phyloP scores from a whole-genome alignment of 2,329 filamentous ascomycete species.

The Hymenoscyphus repandus region DNA sequence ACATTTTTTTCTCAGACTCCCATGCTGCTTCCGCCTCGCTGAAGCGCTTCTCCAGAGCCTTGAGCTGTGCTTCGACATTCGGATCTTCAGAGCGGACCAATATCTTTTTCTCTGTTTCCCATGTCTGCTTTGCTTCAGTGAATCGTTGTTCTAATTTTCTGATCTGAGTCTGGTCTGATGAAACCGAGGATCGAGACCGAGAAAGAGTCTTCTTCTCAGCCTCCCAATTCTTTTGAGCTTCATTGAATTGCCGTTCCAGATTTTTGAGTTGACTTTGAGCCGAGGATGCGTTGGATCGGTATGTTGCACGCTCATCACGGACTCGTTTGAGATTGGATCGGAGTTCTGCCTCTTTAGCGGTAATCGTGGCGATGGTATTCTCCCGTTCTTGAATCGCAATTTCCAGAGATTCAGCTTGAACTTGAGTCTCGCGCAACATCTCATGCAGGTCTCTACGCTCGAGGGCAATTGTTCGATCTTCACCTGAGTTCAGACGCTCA shows the following conservation, averaged over 20 bases:
- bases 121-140: background rate
- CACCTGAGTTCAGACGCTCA: constrained; percentile 48
- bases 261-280: constrained; percentile 22
- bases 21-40: too few relatives aligned
- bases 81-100: background rate
- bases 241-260: constrained; percentile 35
- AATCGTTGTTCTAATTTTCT: background rate
- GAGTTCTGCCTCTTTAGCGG: constrained; percentile 53
- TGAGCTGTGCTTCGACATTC: too few relatives aligned
- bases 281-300: constrained; percentile 19
- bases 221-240: constrained; percentile 37
- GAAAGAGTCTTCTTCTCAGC: constrained; percentile 38
- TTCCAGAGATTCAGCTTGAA: constrained; percentile 64
- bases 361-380: constrained; percentile 53
- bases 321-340: constrained; percentile 64
- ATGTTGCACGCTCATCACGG: constrained; percentile 56
- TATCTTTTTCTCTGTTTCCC: background rate
- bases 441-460: constrained; percentile 56
- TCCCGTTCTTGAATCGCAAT: constrained; percentile 67
- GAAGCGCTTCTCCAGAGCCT: too few relatives aligned
- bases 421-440: constrained; percentile 56
- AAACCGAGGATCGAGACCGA: background rate
- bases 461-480: constrained; percentile 53
- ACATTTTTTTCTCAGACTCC: too few relatives aligned
- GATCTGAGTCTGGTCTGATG: background rate